A percentile compares a stretch with the other conserved stretches of the same genome.
These are phyloP conservation scores for Xerocomus spinulosus DNA, from an alignment of 768 basidiomycete genomes.

Conservation along the genomic window DNA sequence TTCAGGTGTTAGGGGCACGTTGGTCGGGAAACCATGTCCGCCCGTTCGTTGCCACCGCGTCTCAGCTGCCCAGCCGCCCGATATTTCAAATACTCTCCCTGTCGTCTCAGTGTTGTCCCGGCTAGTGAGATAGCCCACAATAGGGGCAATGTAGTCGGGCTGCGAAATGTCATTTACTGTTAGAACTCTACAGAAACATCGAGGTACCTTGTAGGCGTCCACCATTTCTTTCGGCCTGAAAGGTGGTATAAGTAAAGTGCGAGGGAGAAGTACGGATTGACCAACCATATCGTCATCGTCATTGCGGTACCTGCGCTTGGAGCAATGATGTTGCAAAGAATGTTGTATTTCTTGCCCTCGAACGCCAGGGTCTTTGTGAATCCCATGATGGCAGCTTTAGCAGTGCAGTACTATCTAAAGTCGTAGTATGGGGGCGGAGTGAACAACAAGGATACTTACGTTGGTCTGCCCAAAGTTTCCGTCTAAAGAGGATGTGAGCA, in stretches of 20 bases:
- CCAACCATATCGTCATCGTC: slow-evolving; percentile 74
- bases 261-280: neutral
- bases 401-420: slow-evolving; percentile 69
- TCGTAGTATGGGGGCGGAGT: neutral
- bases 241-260: neutral
- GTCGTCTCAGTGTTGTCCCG: slow-evolving; percentile 71
- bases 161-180: slow-evolving; percentile 22
- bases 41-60: slow-evolving; percentile 90
- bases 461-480: slow-evolving; percentile 96
- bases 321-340: slow-evolving; percentile 83
- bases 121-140: slow-evolving; percentile 88
- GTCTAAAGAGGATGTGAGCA: slow-evolving; percentile 41
- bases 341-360: slow-evolving; percentile 89
- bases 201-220: slow-evolving; percentile 75
- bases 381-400: slow-evolving; percentile 88
- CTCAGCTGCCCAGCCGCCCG: slow-evolving; percentile 89
- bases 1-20: slow-evolving; percentile 72
- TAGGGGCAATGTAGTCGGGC: slow-evolving; percentile 89
- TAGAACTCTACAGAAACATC: neutral
- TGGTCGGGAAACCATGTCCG: slow-evolving; percentile 83
- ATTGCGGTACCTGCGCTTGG: slow-evolving; percentile 89
- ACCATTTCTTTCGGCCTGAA: slow-evolving; percentile 77
- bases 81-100: slow-evolving; percentile 78
- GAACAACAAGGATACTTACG: slow-evolving; percentile 33
- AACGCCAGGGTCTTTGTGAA: slow-evolving; percentile 86